Evolutionary conservation across 176 grass and related monocot genomes (phyloP).

Genomic region (Hordeum vulgare): DNA sequence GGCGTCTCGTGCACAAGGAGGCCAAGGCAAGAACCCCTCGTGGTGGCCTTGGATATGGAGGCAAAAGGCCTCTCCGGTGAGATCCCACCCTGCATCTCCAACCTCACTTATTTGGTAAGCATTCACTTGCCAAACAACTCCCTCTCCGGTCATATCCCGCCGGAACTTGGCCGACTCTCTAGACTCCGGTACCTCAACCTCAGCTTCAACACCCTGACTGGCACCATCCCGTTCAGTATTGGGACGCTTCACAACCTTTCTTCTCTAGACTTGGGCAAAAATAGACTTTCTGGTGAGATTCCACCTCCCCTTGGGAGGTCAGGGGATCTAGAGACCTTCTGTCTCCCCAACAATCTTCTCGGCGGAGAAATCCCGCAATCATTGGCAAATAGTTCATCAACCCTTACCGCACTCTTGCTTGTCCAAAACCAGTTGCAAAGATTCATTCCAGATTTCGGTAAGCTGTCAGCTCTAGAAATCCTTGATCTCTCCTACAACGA

Average conservation of each 20-base stretch:
- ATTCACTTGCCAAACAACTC: no score
- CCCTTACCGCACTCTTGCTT: slow-evolving; percentile 14
- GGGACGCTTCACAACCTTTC: slow-evolving; percentile 19
- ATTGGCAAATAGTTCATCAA: slow-evolving; percentile 7
- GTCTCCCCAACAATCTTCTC: slow-evolving; percentile 23
- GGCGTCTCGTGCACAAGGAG: no score
- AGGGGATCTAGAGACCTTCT: neutral
- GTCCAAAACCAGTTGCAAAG: slow-evolving; percentile 28
- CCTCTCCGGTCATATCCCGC: no score
- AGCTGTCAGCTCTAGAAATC: neutral
- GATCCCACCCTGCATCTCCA: no score
- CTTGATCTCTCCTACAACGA: neutral
- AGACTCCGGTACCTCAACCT: no score
- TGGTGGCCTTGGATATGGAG: no score
- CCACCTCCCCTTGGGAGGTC: slow-evolving; percentile 18
- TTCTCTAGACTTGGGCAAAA: slow-evolving; percentile 11
- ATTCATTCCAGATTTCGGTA: slow-evolving; percentile 17
- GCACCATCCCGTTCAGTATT: slow-evolving; percentile 9
- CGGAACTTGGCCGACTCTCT: no score
- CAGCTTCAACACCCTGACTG: no score
- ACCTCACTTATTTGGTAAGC: no score
- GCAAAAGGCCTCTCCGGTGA: no score
- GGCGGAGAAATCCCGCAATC: slow-evolving; percentile 19
- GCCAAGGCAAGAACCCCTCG: no score
- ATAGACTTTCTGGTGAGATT: slow-evolving; percentile 16